Percentiles rank a stretch among this genome's conserved stretches.
Conservation (phyloP, 495 filamentous ascomycete species). For the Trichocladium antarcticum region DNA sequence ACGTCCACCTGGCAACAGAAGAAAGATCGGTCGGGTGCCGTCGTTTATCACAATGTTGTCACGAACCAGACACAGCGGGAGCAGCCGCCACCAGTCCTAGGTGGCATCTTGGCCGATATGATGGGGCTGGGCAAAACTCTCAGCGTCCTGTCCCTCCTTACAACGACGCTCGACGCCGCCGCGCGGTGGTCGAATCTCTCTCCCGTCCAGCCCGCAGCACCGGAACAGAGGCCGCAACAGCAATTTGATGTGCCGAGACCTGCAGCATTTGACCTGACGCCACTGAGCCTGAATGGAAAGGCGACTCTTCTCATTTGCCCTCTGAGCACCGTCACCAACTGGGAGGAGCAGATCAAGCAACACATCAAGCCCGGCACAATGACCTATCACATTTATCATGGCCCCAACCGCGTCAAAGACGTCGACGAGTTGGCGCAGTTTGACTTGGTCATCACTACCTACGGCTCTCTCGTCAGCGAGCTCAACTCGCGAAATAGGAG, state of each 20-base stretch:
- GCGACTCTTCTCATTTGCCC: slow-evolving; percentile 86
- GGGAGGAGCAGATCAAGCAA: slow-evolving; percentile 77
- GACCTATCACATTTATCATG: slow-evolving; percentile 73
- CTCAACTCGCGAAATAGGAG: slow-evolving; percentile 47
- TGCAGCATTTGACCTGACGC: slow-evolving; percentile 30
- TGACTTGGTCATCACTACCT: slow-evolving; percentile 86
- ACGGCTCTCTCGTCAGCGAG: slow-evolving; percentile 76
- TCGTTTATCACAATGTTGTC: slow-evolving; percentile 67
- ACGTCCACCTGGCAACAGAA: slow-evolving; percentile 66
- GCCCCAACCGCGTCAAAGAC: slow-evolving; percentile 57
- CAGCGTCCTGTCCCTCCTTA: slow-evolving; percentile 69
- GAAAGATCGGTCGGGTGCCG: slow-evolving; percentile 40
- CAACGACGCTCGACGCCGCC: slow-evolving; percentile 50
- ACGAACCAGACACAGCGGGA: slow-evolving; percentile 53
- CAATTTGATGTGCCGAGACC: slow-evolving; percentile 29
- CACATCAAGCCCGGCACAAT: slow-evolving; percentile 56
- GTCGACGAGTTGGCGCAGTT: slow-evolving; percentile 54
- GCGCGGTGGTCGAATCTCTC: slow-evolving; percentile 41
- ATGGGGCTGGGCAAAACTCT: slow-evolving; percentile 97
- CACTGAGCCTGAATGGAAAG: slow-evolving; percentile 54
- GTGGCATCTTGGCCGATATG: slow-evolving; percentile 93
- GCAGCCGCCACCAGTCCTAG: slow-evolving; percentile 60
- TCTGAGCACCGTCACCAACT: slow-evolving; percentile 80
- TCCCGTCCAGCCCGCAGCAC: slow-evolving; percentile 32
- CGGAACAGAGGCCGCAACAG: slow-evolving; percentile 27